These are phyloP conservation scores for Sporothrix phasma DNA, from an alignment of 2,329 filamentous ascomycete species.

Conservation along the genomic window DNA sequence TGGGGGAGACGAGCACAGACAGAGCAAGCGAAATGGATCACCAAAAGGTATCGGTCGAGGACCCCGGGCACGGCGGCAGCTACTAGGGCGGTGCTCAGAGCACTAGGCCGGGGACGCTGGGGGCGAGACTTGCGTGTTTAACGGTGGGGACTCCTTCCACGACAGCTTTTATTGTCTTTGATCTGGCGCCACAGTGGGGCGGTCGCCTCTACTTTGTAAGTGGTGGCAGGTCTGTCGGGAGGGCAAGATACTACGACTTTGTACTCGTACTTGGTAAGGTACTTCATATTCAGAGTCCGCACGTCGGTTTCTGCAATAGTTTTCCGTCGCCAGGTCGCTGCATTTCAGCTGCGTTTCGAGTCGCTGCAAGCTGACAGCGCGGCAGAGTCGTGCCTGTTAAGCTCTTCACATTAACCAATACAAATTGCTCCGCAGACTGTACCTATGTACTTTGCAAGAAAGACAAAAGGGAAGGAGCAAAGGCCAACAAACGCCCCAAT, in stretches of 20 bases:
- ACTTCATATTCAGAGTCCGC: no score
- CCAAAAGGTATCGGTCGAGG: neutral
- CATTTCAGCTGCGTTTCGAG: neutral
- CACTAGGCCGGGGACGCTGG: neutral
- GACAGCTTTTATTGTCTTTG: neutral
- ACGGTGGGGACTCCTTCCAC: neutral
- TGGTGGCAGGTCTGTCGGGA: neutral
- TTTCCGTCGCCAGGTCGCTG: neutral
- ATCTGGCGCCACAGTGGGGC: neutral
- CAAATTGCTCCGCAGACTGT: no score
- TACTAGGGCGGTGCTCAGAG: neutral
- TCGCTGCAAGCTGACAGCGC: neutral
- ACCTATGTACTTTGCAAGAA: no score
- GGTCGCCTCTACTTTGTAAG: neutral
- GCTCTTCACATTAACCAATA: neutral
- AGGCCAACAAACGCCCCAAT: neutral
- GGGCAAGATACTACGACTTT: no score
- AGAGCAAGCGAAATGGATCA: neutral
- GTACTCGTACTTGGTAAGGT: no score
- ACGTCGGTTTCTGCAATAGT: neutral
- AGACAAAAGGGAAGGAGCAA: neutral
- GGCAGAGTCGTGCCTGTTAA: neutral
- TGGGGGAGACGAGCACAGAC: neutral
- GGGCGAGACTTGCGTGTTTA: slow-evolving; percentile 6
- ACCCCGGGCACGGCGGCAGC: neutral